phyloP scores from a whole-genome alignment of 2,329 filamentous ascomycete genomes.

The Aspergillus sojae region DNA sequence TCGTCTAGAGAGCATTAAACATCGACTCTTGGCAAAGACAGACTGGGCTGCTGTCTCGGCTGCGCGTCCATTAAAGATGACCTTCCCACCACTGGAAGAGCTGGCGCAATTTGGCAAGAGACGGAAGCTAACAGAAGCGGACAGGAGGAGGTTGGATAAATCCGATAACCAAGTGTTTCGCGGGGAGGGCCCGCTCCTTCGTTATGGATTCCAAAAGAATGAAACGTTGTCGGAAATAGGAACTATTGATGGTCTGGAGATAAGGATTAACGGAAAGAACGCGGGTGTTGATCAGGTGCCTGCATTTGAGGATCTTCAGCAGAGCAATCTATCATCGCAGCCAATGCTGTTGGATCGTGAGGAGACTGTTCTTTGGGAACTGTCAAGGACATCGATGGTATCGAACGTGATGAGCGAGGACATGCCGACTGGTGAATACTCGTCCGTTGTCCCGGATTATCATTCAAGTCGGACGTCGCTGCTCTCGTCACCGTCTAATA shows the following conservation, averaged over 20 bases:
- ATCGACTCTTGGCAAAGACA: slow-evolving; percentile 34
- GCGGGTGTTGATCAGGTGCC: slow-evolving; percentile 2
- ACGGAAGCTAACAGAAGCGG: slow-evolving; percentile 35
- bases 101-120: slow-evolving; percentile 38
- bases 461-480: background rate
- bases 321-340: slow-evolving; percentile 30
- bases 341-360: slow-evolving; percentile 39
- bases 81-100: slow-evolving; percentile 33
- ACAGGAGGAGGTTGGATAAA: slow-evolving; percentile 29
- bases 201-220: slow-evolving; percentile 3
- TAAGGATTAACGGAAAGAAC: slow-evolving; percentile 27
- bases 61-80: slow-evolving; percentile 37
- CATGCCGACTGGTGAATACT: background rate
- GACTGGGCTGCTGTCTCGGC: slow-evolving; percentile 44
- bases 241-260: slow-evolving; percentile 22
- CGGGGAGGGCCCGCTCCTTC: slow-evolving; percentile 6
- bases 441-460: background rate
- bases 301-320: background rate
- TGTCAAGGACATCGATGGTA: background rate
- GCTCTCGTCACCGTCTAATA: slow-evolving; percentile 1
- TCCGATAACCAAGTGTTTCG: slow-evolving; percentile 1
- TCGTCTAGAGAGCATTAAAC: slow-evolving; percentile 33
- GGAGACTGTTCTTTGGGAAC: slow-evolving; percentile 2
- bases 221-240: slow-evolving; percentile 7
- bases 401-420: background rate